phyloP scores from a whole-genome alignment of 176 grass and related monocot genomes.

The Avena eriantha region DNA sequence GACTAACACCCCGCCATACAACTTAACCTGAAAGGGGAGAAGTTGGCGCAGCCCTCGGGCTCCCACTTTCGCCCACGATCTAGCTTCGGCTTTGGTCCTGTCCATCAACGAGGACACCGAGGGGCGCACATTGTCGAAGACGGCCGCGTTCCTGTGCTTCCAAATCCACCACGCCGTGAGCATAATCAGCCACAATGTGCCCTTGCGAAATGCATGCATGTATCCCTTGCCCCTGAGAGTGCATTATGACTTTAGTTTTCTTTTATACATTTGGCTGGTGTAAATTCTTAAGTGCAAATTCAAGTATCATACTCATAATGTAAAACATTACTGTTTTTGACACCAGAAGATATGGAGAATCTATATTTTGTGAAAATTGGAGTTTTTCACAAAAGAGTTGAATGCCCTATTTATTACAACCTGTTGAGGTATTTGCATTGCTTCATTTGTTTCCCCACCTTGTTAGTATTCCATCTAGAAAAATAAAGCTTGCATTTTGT shows the following conservation, averaged over 20 bases:
- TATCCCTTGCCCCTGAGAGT: no score
- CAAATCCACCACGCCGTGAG: no score
- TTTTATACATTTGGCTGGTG: neutral
- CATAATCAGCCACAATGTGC: no score
- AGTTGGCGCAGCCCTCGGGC: no score
- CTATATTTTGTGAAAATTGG: neutral
- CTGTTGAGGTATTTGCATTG: slow-evolving; percentile 19
- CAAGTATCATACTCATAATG: neutral
- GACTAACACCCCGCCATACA: no score
- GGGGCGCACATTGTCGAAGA: no score
- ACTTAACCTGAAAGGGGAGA: no score
- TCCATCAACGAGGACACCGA: no score
- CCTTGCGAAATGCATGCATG: no score
- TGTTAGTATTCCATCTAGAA: slow-evolving; percentile 24
- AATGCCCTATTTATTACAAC: slow-evolving; percentile 18
- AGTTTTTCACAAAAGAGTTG: neutral
- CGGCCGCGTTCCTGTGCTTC: no score
- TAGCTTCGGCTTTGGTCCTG: no score
- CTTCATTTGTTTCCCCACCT: slow-evolving; percentile 2
- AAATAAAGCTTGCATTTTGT: slow-evolving; percentile 11
- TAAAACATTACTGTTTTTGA: neutral
- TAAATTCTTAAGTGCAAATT: slow-evolving; percentile 5
- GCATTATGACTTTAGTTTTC: neutral
- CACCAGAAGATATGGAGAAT: slow-evolving; percentile 17
- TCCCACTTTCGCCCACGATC: no score